A percentile compares a stretch with the other conserved stretches of the same genome.
Conservation (phyloP, 108 stramenopile species). For the Pinguiococcus pyrenoidosus region DNA sequence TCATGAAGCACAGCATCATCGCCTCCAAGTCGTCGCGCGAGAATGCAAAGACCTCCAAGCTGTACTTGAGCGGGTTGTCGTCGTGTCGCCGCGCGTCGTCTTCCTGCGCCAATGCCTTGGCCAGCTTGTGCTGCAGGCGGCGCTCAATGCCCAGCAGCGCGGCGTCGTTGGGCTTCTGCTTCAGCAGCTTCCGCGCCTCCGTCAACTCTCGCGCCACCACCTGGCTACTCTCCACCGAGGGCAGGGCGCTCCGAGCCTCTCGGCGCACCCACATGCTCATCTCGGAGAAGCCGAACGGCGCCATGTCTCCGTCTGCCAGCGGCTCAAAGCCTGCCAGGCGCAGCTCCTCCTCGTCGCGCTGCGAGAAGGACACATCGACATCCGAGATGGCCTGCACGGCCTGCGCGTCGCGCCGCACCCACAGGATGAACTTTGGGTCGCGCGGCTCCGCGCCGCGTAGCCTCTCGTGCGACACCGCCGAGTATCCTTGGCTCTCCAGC, state of each 20-base stretch:
- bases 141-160: background rate
- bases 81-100: background rate
- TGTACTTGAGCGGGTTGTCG: slow-evolving; percentile 1
- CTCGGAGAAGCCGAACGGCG: slow-evolving; percentile 1
- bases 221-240: background rate
- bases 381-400: background rate
- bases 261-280: slow-evolving; percentile 2
- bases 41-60: slow-evolving; percentile 8
- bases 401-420: background rate
- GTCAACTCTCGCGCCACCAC: background rate
- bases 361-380: slow-evolving; percentile 1
- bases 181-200: slow-evolving; percentile 3
- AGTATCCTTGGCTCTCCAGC: background rate
- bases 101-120: slow-evolving; percentile 3
- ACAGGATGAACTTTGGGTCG: slow-evolving; percentile 3
- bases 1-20: background rate
- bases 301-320: background rate
- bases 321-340: slow-evolving; percentile 4
- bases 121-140: background rate
- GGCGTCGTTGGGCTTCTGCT: slow-evolving; percentile 1
- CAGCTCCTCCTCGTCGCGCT: slow-evolving; percentile 1
- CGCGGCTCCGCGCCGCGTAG: background rate
- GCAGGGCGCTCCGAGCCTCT: background rate
- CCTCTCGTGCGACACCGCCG: background rate
- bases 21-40: slow-evolving; percentile 1